Evolutionary conservation across 331 rosid genomes (phyloP), one percentile per base, ranked within the genome.

Genomic region (Quercus tomentella): DNA sequence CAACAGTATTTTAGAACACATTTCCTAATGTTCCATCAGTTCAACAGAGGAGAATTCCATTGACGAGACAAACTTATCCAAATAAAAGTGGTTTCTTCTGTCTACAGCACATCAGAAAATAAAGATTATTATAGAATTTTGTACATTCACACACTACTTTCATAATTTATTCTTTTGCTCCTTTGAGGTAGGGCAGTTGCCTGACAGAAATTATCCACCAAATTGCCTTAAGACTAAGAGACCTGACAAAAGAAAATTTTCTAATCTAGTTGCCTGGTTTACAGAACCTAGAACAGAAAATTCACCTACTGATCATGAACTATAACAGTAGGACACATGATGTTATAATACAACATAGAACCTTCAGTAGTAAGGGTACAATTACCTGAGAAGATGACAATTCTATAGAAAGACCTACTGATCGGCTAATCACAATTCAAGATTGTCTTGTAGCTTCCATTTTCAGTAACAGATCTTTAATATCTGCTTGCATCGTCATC

Each of bases 401-500:
- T 80, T 84, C 56, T 56, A 79, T 28, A 41, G 66, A 77, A 51
- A 75, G 68, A 28, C 56, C 28, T 65, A 41, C 55, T 80, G 37
- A 70, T 52, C 85, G 49, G 76, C 75, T 52, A 70, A 56, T 90
- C 87, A 89, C 87, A 86, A 73, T n/a, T 94, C 84, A 79, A 91
- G 89, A 84, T 92, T 93, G 84, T 84, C 93, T 93, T 57, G 98
- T 93, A 11, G 98, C 94, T 87, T 95, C 99, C 99, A 95, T 95
- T 86, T 91, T 95, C 76, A 90, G 61, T 23, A 95, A 77, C 61
- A 95, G 89, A 86, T 91, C 96, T 82, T 88, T 93, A 20, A 95
- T 93, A 77, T 95, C 97, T 4, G 89, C 83, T 72, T 95, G 93
- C 99, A 93, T 95, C 81, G 97, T 88, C 90, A 28, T 67, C 87